These are phyloP conservation scores for Hypomyces rosellus DNA, from an alignment of 2,329 filamentous ascomycete genomes.

Conservation along the genomic window DNA sequence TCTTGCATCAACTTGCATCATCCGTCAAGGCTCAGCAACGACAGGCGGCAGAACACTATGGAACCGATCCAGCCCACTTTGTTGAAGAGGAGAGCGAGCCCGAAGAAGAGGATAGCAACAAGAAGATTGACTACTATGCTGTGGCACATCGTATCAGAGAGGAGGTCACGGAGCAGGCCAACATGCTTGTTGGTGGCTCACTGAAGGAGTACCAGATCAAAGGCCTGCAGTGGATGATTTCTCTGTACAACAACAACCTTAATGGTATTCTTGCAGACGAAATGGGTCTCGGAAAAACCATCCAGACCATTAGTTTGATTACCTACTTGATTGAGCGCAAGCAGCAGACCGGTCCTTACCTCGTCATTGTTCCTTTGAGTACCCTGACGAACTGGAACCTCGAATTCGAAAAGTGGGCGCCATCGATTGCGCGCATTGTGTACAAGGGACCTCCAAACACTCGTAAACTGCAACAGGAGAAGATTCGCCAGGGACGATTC, in stretches of 20 bases:
- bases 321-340: slow-evolving; percentile 97
- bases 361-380: slow-evolving; percentile 95
- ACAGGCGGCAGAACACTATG: slow-evolving; percentile 71
- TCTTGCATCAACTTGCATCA: slow-evolving; percentile 89
- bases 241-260: slow-evolving; percentile 98
- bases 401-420: slow-evolving; percentile 99
- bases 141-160: slow-evolving; percentile 95
- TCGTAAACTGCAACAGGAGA: slow-evolving; percentile 85
- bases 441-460: slow-evolving; percentile 92
- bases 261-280: slow-evolving; percentile 98
- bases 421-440: slow-evolving; percentile 76
- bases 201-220: slow-evolving; percentile 98
- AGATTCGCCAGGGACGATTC: slow-evolving; percentile 90
- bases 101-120: slow-evolving; percentile 61
- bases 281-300: slow-evolving; percentile 99
- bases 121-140: slow-evolving; percentile 97
- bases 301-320: slow-evolving; percentile 96
- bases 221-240: slow-evolving; percentile 99
- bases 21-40: slow-evolving; percentile 94
- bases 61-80: slow-evolving; percentile 48
- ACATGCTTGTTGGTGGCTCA: slow-evolving; percentile 81
- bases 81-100: slow-evolving; percentile 62
- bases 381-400: slow-evolving; percentile 98
- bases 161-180: slow-evolving; percentile 76
- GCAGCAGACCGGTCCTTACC: slow-evolving; percentile 81